Conservation (phyloP, 257 asterid species). For the Ilex asprella region DNA sequence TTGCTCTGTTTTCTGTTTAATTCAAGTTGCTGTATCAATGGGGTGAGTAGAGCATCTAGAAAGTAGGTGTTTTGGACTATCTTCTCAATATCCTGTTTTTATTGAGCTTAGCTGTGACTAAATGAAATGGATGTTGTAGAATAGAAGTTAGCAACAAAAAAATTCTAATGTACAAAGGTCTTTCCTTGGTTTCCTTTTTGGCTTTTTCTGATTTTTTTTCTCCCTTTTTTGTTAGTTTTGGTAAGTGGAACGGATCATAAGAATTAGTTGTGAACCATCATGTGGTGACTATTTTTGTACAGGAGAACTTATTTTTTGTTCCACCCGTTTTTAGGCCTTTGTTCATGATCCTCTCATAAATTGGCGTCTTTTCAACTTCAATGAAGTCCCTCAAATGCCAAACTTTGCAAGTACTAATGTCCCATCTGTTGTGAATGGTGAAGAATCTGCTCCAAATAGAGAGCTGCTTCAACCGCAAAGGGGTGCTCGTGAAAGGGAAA, state of each 20-base stretch:
- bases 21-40: too few species aligned
- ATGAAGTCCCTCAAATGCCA: constrained; percentile 91
- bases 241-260: neutral
- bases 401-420: constrained; percentile 50
- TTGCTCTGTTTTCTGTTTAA: neutral
- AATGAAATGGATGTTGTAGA: too few species aligned
- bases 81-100: too few species aligned
- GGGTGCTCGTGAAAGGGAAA: constrained; percentile 85
- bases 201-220: neutral
- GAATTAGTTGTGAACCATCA: neutral
- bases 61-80: too few species aligned
- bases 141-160: too few species aligned
- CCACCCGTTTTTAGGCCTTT: constrained; percentile 62
- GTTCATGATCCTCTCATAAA: constrained; percentile 98
- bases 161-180: too few species aligned
- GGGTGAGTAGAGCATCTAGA: too few species aligned
- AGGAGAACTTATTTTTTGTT: neutral
- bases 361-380: constrained; percentile 98
- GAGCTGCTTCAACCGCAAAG: constrained; percentile 85
- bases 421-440: constrained; percentile 57
- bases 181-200: neutral
- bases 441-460: constrained; percentile 51
- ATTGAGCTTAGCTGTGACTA: too few species aligned
- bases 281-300: neutral
- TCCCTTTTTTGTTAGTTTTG: neutral